Evolutionary conservation across 176 grass and related monocot genomes (phyloP), one percentile per base, ranked within the genome.

Genomic region (Triticum urartu): DNA sequence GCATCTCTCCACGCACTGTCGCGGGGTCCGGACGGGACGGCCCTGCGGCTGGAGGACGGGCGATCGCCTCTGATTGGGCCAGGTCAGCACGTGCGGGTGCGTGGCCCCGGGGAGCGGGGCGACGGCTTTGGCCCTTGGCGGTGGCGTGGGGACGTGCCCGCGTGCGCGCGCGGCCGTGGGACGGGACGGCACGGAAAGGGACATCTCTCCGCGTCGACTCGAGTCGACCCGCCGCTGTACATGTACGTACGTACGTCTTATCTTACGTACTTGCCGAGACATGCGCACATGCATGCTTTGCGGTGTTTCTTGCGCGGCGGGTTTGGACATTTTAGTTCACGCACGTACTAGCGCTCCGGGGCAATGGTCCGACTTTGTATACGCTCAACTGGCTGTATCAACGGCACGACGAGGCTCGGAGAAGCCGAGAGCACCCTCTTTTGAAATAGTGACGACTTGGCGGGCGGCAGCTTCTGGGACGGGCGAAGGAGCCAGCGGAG

Each of bases 51-150:
- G 6, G 0, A 59, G 50, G 50, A 52, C 48, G 48, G 48, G 48
- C 48, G 48, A 2, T 6, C 11, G 38, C 1, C 34, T 71, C 3
- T 66, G 18, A 82, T 43, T 79, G 59, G 89, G 21, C 76, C 68
- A 88, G 62, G 81, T 85, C 77, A 91, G 72, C 89, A 28, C 61
- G 43, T 77, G 60, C 68, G 58, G 78, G 68, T 21, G 77, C 66
- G 8, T 4, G 33, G 48, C 48, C 56, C 24, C 22, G 21, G 64
- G 33, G 33, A 3, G 33, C 33, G 33, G 7, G 38, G 35, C 35
- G 15, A 8, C 3, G 21, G 64, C 15, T 34, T 34, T 88, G 90
- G 90, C 87, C 36, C 87, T 89, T 86, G 77, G 87, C 83, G 79
- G 4, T 11, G 72, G 25, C 30, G 78, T 38, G 83, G 83, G 86